A percentile compares a stretch with the other conserved stretches of the same genome.
Evolutionary conservation across 2,329 filamentous ascomycete species (phyloP).

Genomic region (Colletotrichum sp.): DNA sequence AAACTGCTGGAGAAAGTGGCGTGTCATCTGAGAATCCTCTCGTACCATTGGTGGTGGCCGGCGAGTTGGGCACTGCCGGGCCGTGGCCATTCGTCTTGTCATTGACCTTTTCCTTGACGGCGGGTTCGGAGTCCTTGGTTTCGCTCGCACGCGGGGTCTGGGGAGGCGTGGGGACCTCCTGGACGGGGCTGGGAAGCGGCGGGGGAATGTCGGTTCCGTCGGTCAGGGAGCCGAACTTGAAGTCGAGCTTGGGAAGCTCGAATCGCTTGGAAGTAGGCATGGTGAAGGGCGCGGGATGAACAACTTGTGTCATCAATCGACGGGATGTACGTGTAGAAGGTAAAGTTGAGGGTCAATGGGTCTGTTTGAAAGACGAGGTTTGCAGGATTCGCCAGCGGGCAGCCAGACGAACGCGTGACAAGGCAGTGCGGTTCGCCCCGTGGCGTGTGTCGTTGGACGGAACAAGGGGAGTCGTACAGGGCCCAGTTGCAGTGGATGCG

Average conservation of each 20-base stretch:
- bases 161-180: constrained; percentile 52
- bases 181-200: constrained; percentile 59
- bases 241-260: constrained; percentile 62
- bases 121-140: constrained; percentile 27
- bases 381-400: constrained; percentile 13
- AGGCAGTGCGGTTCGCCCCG: constrained; percentile 18
- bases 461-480: neutral
- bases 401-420: constrained; percentile 18
- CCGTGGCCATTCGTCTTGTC: constrained; percentile 25
- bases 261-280: constrained; percentile 42
- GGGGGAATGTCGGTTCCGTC: constrained; percentile 67
- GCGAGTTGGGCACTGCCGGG: constrained; percentile 17
- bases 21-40: constrained; percentile 57
- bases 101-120: constrained; percentile 22
- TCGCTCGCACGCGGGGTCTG: constrained; percentile 32
- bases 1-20: constrained; percentile 57
- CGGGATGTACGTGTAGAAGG: neutral
- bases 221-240: constrained; percentile 64
- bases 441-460: constrained; percentile 17
- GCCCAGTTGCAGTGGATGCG: constrained; percentile 1
- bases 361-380: constrained; percentile 4
- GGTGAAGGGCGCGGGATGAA: neutral
- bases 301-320: constrained; percentile 14
- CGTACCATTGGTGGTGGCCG: constrained; percentile 38
- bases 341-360: constrained; percentile 2